Base-by-base conservation (phyloP, 2,329 filamentous ascomycete species). In the Beauveria australis region DNA sequence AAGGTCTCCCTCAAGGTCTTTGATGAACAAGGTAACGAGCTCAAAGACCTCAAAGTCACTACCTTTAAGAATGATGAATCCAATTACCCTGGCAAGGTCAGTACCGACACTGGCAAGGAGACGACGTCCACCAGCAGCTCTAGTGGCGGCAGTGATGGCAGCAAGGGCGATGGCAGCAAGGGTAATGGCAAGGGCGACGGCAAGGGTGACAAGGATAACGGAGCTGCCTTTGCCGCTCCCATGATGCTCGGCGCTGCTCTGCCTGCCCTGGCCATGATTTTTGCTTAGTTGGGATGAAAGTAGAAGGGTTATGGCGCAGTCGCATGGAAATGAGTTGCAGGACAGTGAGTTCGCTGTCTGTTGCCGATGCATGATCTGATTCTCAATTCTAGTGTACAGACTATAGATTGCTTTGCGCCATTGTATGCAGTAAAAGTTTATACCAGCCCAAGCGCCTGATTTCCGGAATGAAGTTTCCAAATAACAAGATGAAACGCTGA, bases 1-100 rank as follows among this genome's bases (percentile, higher is more conserved):
- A 79, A 79, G 41, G 83, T 91, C 61, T 71, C 68, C 56, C 68
- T 78, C 63, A 67, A 67, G 28, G 75, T 80, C 67, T 71, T 67
- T 61, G 75, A 77, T 63, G 68, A 71, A 5, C 68, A 76, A 40
- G 78, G 78, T 63, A 75, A 72, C 19, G 67, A 64, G 46, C 66
- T 84, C 60, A 73, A 70, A 48, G 70, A 71, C 68, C 76, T 85
- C 53, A 76, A 77, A 62, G 79, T 84, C 55, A 73, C 75, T 63
- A 75, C 75, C 24, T 72, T 82, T 1, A 63, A 67, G n/a, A 71
- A 77, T 44, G 72, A 79, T 61, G 71, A 75, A 60, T 72, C 73
- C 67, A 82, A 82, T 73, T 70, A 71, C 64, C 71, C 74, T 14
- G 78, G 78, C 66, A 75, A 71, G 66, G 79, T 79, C 70, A 68